A percentile compares a stretch with the other conserved stretches of the same genome.
phyloP scores from a whole-genome alignment of 1,284 basidiomycete species.

The Cryptococcus deneoformans region DNA sequence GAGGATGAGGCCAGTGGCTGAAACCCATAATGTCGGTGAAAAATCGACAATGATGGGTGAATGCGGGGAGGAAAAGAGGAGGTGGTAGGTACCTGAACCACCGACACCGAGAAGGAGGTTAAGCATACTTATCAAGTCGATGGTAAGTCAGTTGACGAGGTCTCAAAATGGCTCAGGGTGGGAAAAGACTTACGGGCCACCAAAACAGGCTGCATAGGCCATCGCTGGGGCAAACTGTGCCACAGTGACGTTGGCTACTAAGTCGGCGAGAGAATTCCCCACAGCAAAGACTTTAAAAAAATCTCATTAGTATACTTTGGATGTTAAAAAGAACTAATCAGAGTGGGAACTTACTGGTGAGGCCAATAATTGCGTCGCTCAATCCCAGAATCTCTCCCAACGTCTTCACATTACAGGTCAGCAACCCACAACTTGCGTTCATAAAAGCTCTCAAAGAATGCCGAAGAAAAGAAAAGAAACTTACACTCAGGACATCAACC shows the following conservation, averaged over 20 bases:
- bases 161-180: neutral
- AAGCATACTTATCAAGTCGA: constrained; percentile 70
- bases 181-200: constrained; percentile 42
- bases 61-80: constrained; percentile 52
- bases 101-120: constrained; percentile 75
- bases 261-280: constrained; percentile 92
- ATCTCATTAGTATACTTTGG: neutral
- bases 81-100: constrained; percentile 46
- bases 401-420: constrained; percentile 55
- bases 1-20: constrained; percentile 69
- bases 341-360: constrained; percentile 44
- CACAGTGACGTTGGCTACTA: constrained; percentile 94
- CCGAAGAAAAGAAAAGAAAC: constrained; percentile 16
- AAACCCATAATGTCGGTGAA: constrained; percentile 79
- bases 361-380: constrained; percentile 94
- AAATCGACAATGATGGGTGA: constrained; percentile 73
- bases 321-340: neutral
- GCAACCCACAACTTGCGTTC: neutral
- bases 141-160: neutral
- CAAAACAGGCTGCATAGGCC: constrained; percentile 53
- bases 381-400: constrained; percentile 91
- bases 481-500: constrained; percentile 76
- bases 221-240: constrained; percentile 57
- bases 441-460: neutral
- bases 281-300: constrained; percentile 69